Conservation (phyloP, 257 asterid species). For the Forsythia viridissima region DNA sequence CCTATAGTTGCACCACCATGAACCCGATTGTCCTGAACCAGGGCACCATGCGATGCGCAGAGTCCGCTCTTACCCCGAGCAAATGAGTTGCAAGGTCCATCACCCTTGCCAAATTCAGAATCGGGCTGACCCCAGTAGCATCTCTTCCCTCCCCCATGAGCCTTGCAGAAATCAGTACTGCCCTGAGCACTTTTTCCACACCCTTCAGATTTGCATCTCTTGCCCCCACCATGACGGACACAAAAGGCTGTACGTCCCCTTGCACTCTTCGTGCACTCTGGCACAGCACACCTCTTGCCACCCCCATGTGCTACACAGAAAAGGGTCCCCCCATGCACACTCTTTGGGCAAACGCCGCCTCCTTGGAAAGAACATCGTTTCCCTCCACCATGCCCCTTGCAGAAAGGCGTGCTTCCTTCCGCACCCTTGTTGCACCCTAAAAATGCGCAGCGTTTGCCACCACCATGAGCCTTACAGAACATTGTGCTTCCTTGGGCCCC, state of each 20-base stretch:
- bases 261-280: conserved; percentile 91
- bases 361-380: conserved; percentile 83
- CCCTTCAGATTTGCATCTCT: conserved; percentile 73
- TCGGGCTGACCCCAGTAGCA: conserved; percentile 86
- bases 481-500: conserved; percentile 94
- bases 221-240: conserved; percentile 96
- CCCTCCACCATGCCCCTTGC: conserved; percentile 98
- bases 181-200: conserved; percentile 98
- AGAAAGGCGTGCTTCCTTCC: conserved; percentile 88
- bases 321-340: conserved; percentile 93
- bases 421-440: conserved; percentile 84
- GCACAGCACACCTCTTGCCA: conserved; percentile 77
- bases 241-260: conserved; percentile 90
- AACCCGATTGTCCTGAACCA: conserved; percentile 82
- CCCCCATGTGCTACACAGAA: conserved; percentile 95
- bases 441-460: conserved; percentile 79
- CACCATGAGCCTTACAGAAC: conserved; percentile 95
- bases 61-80: conserved; percentile 75
- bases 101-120: conserved; percentile 62
- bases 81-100: conserved; percentile 64
- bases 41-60: conserved; percentile 73
- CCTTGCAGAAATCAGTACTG: conserved; percentile 94
- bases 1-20: conserved; percentile 81
- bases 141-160: conserved; percentile 94
- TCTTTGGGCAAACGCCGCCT: conserved; percentile 82